Conservation (phyloP, 306 rosid species). For the Vigna hirtella region DNA sequence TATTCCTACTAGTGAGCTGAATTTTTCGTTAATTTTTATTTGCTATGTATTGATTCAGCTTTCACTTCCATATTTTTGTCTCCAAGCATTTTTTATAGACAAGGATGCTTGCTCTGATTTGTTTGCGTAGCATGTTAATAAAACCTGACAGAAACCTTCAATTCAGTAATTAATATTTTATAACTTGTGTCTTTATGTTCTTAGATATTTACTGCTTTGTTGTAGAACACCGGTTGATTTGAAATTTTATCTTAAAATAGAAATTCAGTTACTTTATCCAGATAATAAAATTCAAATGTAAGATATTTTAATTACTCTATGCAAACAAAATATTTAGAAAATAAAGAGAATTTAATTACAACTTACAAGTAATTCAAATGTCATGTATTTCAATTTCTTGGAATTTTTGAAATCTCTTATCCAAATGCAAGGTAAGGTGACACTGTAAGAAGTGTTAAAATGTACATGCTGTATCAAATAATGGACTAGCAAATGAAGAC, state of each 20-base stretch:
- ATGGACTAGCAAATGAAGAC: neutral
- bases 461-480: no score
- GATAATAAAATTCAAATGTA: no score
- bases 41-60: constrained; percentile 3
- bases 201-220: neutral
- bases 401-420: no score
- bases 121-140: neutral
- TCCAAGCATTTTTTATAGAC: neutral
- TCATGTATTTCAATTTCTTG: no score
- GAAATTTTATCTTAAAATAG: neutral
- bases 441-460: no score
- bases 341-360: no score
- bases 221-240: neutral
- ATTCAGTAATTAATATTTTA: neutral
- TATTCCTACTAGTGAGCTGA: neutral
- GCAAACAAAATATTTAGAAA: no score
- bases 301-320: no score
- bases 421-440: no score
- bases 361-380: no score
- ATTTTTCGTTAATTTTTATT: constrained; percentile 13
- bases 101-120: no score
- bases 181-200: neutral
- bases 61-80: neutral
- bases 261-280: no score
- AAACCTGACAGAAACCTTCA: neutral